Percentiles rank a stretch among this genome's conserved stretches.
These are phyloP conservation scores for Calonectria hongkongensis DNA, from an alignment of 2,329 filamentous ascomycete genomes.

Conservation along the genomic window DNA sequence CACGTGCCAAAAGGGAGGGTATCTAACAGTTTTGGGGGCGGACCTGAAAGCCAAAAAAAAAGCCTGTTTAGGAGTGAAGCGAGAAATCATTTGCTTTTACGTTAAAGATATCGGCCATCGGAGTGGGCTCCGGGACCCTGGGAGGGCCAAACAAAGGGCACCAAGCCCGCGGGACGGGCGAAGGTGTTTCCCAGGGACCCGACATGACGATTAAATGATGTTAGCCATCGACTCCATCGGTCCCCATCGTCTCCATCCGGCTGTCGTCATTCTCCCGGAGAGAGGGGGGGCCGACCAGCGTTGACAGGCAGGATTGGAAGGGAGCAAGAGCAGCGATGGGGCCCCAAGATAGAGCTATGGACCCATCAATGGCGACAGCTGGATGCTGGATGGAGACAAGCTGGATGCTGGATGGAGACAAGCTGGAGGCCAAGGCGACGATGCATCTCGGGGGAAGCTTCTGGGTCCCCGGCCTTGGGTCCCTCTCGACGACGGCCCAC, in stretches of 20 bases:
- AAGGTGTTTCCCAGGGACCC: background rate
- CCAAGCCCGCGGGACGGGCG: background rate
- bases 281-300: background rate
- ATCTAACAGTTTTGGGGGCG: conserved; percentile 32
- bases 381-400: conserved; percentile 1
- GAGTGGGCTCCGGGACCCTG: conserved; percentile 4
- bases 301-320: conserved; percentile 16
- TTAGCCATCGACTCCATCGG: conserved; percentile 4
- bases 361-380: conserved; percentile 4
- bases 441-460: conserved; percentile 27
- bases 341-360: conserved; percentile 10
- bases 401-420: background rate
- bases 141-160: background rate
- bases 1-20: conserved; percentile 50
- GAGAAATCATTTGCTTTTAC: conserved; percentile 18
- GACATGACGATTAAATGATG: conserved; percentile 17
- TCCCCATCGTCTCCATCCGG: conserved; percentile 10
- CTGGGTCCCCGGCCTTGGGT: conserved; percentile 24
- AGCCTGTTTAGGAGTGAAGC: conserved; percentile 3
- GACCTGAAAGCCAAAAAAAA: conserved; percentile 31
- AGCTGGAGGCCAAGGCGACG: conserved; percentile 12
- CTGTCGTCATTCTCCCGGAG: conserved; percentile 12
- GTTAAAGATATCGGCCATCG: conserved; percentile 15
- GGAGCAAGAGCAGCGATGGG: background rate
- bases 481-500: conserved; percentile 9